Evolutionary conservation across 208 protist genomes (phyloP).

Genomic region (Vickermania ingenoplastis): DNA sequence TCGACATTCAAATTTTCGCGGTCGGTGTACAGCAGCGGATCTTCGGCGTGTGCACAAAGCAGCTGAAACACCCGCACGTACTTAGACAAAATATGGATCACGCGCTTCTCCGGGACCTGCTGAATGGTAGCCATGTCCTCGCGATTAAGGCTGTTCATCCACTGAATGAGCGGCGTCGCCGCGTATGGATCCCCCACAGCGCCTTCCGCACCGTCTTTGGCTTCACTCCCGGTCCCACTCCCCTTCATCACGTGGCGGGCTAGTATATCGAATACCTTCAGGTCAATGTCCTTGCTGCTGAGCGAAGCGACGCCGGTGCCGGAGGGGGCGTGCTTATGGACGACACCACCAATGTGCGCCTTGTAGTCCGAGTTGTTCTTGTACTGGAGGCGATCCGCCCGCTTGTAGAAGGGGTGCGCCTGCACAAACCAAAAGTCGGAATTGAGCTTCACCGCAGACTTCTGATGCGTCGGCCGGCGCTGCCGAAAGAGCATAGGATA

Average conservation of each 20-base stretch:
- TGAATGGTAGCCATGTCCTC: slow-evolving; percentile 56
- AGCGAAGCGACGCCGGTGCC: background rate
- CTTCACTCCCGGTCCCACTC: background rate
- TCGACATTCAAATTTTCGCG: slow-evolving; percentile 7
- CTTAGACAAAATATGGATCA: slow-evolving; percentile 34
- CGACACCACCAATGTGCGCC: slow-evolving; percentile 23
- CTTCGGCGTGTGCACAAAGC: slow-evolving; percentile 28
- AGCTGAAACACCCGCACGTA: slow-evolving; percentile 76
- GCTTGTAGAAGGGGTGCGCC: slow-evolving; percentile 51
- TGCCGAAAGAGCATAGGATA: slow-evolving; percentile 82
- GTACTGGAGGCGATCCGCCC: slow-evolving; percentile 33
- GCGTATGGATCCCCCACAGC: slow-evolving; percentile 16
- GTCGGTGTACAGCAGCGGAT: slow-evolving; percentile 36
- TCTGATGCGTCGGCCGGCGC: slow-evolving; percentile 19
- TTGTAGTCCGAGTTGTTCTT: slow-evolving; percentile 40
- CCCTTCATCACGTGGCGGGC: slow-evolving; percentile 8
- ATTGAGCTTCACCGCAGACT: slow-evolving; percentile 59
- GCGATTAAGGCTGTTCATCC: slow-evolving; percentile 58
- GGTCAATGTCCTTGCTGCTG: slow-evolving; percentile 10
- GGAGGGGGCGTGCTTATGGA: slow-evolving; percentile 10
- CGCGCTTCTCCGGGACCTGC: slow-evolving; percentile 23
- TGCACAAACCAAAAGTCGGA: slow-evolving; percentile 64
- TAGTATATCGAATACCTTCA: slow-evolving; percentile 53
- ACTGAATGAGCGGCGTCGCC: slow-evolving; percentile 39
- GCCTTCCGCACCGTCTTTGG: background rate